Percentiles rank a stretch among this genome's conserved stretches.
Conservation (phyloP, 2,329 filamentous ascomycete genomes). For the Paecilomyces formosus region DNA sequence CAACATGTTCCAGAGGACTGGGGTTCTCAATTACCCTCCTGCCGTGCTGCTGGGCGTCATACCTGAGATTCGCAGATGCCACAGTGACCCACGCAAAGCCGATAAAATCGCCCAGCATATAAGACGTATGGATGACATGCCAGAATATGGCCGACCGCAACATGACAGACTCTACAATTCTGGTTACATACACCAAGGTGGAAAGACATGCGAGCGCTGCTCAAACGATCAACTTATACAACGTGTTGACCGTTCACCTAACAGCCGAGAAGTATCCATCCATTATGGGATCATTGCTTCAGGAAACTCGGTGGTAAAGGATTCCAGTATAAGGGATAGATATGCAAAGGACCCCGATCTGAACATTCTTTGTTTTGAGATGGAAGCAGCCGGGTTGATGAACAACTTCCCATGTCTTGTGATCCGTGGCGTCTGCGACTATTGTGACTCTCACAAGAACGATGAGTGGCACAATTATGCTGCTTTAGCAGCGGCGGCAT, state of each 20-base stretch:
- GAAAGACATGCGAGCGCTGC: slow-evolving; percentile 1
- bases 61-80: neutral
- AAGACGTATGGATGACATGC: slow-evolving; percentile 4
- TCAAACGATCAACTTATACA: neutral
- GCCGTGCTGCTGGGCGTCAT: neutral
- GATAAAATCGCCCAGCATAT: slow-evolving; percentile 4
- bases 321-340: slow-evolving; percentile 7
- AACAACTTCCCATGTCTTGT: slow-evolving; percentile 13
- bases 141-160: neutral
- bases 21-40: slow-evolving; percentile 6
- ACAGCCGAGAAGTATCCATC: slow-evolving; percentile 2
- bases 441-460: slow-evolving; percentile 15
- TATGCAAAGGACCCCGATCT: neutral
- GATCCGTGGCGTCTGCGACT: slow-evolving; percentile 15
- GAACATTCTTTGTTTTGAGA: slow-evolving; percentile 14
- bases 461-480: slow-evolving; percentile 13
- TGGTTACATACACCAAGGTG: slow-evolving; percentile 1
- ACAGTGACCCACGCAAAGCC: neutral
- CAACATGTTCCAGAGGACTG: slow-evolving; percentile 5
- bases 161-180: neutral
- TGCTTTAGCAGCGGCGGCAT: slow-evolving; percentile 10
- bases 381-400: slow-evolving; percentile 12
- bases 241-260: neutral
- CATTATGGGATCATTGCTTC: slow-evolving; percentile 16
- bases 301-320: slow-evolving; percentile 11